Evolutionary conservation across 805 yeast genomes (phyloP).

Genomic region (Yamadazyma paraphyllophila): DNA sequence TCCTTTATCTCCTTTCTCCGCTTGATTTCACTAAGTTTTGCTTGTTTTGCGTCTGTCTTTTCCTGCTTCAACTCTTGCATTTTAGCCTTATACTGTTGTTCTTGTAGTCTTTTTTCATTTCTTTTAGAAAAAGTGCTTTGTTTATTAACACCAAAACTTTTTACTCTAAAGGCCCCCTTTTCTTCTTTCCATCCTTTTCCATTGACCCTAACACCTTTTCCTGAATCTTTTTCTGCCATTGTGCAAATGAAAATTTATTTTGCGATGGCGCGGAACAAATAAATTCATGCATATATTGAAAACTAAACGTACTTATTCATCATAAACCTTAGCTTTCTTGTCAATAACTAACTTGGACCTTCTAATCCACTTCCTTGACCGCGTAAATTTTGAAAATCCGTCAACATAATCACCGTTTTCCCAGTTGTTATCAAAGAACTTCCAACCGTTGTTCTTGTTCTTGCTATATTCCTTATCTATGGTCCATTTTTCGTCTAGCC

Average conservation of each 20-base stretch:
- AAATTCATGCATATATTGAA: neutral
- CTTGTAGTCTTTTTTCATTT: constrained; percentile 62
- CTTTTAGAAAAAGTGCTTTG: constrained; percentile 62
- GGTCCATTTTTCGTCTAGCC: constrained; percentile 56
- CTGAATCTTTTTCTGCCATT: constrained; percentile 1
- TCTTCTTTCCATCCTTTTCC: constrained; percentile 73
- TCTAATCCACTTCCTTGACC: constrained; percentile 52
- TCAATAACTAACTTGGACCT: constrained; percentile 38
- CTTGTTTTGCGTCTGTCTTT: constrained; percentile 59
- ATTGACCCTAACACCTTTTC: constrained; percentile 51
- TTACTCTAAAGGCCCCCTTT: constrained; percentile 67
- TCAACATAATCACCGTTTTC: constrained; percentile 37
- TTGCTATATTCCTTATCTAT: constrained; percentile 42
- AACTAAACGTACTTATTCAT: constrained; percentile 1
- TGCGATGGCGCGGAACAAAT: neutral
- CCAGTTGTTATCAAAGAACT: constrained; percentile 55
- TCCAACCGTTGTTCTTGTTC: constrained; percentile 50
- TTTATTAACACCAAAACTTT: constrained; percentile 53
- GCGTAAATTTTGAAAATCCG: constrained; percentile 49
- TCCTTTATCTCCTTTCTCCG: constrained; percentile 78
- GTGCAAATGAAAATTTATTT: constrained; percentile 1
- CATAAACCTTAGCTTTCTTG: constrained; percentile 15
- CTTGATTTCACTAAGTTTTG: constrained; percentile 55
- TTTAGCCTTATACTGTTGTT: constrained; percentile 64
- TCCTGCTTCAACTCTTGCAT: constrained; percentile 75